Percentiles rank a stretch among this genome's conserved stretches.
These are phyloP conservation scores for Pluteus cervinus DNA, from an alignment of 768 basidiomycete genomes.

Conservation along the genomic window DNA sequence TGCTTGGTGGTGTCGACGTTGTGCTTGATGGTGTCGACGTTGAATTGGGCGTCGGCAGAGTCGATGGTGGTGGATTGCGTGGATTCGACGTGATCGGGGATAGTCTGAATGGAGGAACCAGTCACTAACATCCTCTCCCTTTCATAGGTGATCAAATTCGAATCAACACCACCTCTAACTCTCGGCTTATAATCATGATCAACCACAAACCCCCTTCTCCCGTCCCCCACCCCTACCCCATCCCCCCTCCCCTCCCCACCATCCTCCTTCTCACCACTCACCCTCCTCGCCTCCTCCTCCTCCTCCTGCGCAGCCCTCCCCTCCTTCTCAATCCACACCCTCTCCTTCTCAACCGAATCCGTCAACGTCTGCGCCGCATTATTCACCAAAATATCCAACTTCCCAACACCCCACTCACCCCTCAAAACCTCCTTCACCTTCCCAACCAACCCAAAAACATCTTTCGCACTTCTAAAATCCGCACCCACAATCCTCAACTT, in stretches of 20 bases:
- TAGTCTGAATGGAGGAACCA: too few relatives aligned
- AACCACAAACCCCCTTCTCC: constrained; percentile 7
- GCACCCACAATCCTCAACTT: constrained; percentile 24
- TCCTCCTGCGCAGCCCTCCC: constrained; percentile 4
- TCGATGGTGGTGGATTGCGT: too few relatives aligned
- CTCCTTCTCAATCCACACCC: constrained; percentile 19
- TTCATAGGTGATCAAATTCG: constrained; percentile 4
- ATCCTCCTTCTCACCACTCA: constrained; percentile 21
- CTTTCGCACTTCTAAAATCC: constrained; percentile 27
- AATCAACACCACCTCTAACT: constrained; percentile 12
- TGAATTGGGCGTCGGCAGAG: too few relatives aligned
- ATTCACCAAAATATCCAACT: constrained; percentile 26
- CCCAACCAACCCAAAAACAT: constrained; percentile 23
- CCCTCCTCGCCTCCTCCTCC: background rate
- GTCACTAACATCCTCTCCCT: too few relatives aligned
- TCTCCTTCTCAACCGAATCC: constrained; percentile 20
- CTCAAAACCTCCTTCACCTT: constrained; percentile 16
- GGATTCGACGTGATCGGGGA: too few relatives aligned
- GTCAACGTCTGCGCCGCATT: constrained; percentile 32
- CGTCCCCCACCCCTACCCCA: background rate
- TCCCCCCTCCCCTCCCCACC: constrained; percentile 16
- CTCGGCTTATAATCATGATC: constrained; percentile 13
- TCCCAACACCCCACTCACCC: constrained; percentile 13
- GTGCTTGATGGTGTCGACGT: too few relatives aligned
- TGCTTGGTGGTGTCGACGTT: too few relatives aligned